A percentile compares a stretch with the other conserved stretches of the same genome.
phyloP scores from a whole-genome alignment of 352 stramenopile species.

The Pythium sp. region DNA sequence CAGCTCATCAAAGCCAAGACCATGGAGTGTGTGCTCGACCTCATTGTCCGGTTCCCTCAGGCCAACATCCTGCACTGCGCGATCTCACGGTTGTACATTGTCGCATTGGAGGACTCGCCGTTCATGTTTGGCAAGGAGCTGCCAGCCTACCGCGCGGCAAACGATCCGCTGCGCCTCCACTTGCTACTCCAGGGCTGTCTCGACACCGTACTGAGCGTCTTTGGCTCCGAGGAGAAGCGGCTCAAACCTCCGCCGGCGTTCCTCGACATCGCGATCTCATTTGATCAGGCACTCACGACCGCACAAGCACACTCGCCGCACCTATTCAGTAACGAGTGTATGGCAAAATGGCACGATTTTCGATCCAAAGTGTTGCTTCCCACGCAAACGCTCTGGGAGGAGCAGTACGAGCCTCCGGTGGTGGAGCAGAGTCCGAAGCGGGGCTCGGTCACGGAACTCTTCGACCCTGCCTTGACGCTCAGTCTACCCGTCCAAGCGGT shows the following conservation, averaged over 20 bases:
- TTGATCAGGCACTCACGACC: constrained; percentile 66
- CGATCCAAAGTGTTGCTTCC: constrained; percentile 43
- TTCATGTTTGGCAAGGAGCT: constrained; percentile 82
- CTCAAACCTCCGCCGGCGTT: constrained; percentile 42
- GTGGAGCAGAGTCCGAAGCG: background rate
- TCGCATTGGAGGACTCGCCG: constrained; percentile 72
- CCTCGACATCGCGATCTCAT: constrained; percentile 71
- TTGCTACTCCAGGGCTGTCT: constrained; percentile 48
- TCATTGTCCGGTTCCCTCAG: constrained; percentile 90
- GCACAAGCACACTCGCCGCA: constrained; percentile 56
- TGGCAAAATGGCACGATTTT: constrained; percentile 51
- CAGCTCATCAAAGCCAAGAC: constrained; percentile 35
- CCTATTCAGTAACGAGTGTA: constrained; percentile 32
- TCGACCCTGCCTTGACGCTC: constrained; percentile 7
- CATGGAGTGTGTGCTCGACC: constrained; percentile 73
- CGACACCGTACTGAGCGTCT: constrained; percentile 39
- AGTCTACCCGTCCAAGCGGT: background rate
- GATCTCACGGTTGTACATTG: constrained; percentile 67
- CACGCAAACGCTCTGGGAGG: constrained; percentile 66
- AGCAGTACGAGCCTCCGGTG: constrained; percentile 37
- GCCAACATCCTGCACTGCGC: constrained; percentile 76
- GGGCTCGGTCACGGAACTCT: constrained; percentile 7
- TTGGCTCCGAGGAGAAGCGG: constrained; percentile 19
- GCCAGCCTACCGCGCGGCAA: constrained; percentile 49
- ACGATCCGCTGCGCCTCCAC: constrained; percentile 51